Base-by-base conservation (phyloP, 495 filamentous ascomycete species). In the Parachaetomium inaequale region DNA sequence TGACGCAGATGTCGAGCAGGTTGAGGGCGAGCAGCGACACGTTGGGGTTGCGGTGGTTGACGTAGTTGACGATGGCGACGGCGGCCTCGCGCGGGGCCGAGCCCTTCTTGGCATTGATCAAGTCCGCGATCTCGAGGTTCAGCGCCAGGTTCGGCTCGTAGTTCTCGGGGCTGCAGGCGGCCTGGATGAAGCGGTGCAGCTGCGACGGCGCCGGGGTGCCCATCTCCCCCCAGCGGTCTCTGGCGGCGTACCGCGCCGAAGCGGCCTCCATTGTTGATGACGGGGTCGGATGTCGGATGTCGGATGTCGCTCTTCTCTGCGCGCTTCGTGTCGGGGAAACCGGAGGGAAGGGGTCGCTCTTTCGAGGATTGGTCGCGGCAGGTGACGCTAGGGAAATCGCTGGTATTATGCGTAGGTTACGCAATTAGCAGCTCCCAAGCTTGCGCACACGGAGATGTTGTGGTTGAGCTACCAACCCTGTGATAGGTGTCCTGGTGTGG, bases 61-160 rank as follows among this genome's bases (percentile, higher is more conserved):
- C 87, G 65, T 93, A 89, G 73, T 89, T 88, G 66, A 97, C 94
- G 68, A 98, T 96, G 61, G 93, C 86, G 58, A 96, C 83, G 29
- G 95, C 93, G 34, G 94, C 91, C 85, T 98, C 94, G 73, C 94
- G 90, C 63, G 94, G 94, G 82, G 95, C 87, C 76, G 89, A 91
- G 74, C 94, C 93, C 78, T 98, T 98, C 82, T 98, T 98, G 69
- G 89, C 88, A 73, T 98, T 98, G 79, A 98, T 89, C 64, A 97
- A 78, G 79, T 98, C 94, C 61, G 91, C 81, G 69, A 98, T 96
- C 84, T 98, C 94, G 72, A 98, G 88, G 75, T 93, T 92, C 61
- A 98, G 82, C 55, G 93, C 95, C 56, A 98, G 87, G 72, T 98
- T 97, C 60, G 94, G 92, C 78, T 98, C 95, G 80, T 90, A 96